Base-by-base conservation (phyloP, 2,329 filamentous ascomycete genomes). In the Sporothrix curviconia region DNA sequence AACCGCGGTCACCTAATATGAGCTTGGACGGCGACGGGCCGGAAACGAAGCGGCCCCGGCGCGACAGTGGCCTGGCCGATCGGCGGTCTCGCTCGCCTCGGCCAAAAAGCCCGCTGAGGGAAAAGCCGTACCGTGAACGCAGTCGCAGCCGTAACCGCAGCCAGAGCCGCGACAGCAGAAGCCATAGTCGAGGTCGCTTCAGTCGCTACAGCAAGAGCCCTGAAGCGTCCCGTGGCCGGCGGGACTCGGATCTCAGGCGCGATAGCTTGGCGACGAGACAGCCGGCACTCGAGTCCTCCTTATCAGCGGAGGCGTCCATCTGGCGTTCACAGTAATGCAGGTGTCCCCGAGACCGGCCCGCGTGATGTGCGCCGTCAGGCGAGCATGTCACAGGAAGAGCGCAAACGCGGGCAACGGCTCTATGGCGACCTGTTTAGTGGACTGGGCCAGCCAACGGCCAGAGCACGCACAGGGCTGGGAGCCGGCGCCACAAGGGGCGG, bases 341-440 rank as follows among this genome's bases (percentile, higher is more conserved):
- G n/a, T n/a, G n/a, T 46, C 7, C 52, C 44, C 5, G 56, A 49
- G 34, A n/a, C 44, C 14, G 34, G 39, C 15, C 9, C 49, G 11
- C 58, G 55, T 6, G 47, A 55, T n/a, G 36, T 30, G 7, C 53
- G 60, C 25, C 57, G 46, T 36, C 61, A 58, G 50, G 32, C 56
- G 66, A 72, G 52, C 57, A 72, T 78, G 53, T 73, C 77, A 28
- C 76, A 84, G 58, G 88, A 95, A 66, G 92, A 97, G 69, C 90
- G 86, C 70, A 90, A 89, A 69, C 86, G 92, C 37, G 89, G 89
- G 22, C 87, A 89, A 71, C 82, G 92, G 55, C 78, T 97, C 60
- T 96, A 96, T 68, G 92, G 92, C 60, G 89, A 86, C 36, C 74
- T 95, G 57, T 76, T 94, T 59, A 89, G 80, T 69, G 90, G 87